Percentiles rank a stretch among this genome's conserved stretches.
Evolutionary conservation across 495 filamentous ascomycete genomes (phyloP).

Genomic region (Aspergillus indologenus): DNA sequence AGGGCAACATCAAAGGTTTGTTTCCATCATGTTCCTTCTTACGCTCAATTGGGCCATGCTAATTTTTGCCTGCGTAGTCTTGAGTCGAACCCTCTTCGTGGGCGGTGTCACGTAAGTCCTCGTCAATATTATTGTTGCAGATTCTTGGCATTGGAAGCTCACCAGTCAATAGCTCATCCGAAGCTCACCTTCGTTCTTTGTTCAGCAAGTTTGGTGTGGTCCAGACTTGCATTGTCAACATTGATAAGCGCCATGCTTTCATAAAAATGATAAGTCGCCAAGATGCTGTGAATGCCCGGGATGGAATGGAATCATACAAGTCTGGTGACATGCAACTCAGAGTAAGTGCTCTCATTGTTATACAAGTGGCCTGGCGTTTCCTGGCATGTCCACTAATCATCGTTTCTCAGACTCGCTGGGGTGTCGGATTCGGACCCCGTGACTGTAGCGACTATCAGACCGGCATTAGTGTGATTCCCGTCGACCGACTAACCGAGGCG

Average conservation of each 20-base stretch:
- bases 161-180: slow-evolving; percentile 57
- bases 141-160: slow-evolving; percentile 4
- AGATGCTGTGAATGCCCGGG: slow-evolving; percentile 79
- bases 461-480: slow-evolving; percentile 90
- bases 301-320: slow-evolving; percentile 83
- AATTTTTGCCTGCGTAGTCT: slow-evolving; percentile 49
- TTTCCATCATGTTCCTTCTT: not conserved
- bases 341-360: slow-evolving; percentile 49
- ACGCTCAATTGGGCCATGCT: slow-evolving; percentile 4
- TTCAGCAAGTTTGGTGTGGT: slow-evolving; percentile 81
- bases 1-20: slow-evolving; percentile 76
- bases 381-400: slow-evolving; percentile 18
- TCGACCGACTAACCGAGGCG: slow-evolving; percentile 87
- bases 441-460: slow-evolving; percentile 96
- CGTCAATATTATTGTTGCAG: not conserved
- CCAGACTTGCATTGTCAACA: slow-evolving; percentile 96
- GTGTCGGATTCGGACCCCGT: slow-evolving; percentile 93
- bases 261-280: slow-evolving; percentile 93
- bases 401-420: slow-evolving; percentile 76
- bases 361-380: not conserved
- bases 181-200: slow-evolving; percentile 72
- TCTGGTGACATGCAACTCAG: slow-evolving; percentile 70
- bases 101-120: slow-evolving; percentile 84
- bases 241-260: slow-evolving; percentile 96
- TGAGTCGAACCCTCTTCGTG: slow-evolving; percentile 93